Evolutionary conservation across 73 alveolate genomes (phyloP).

Genomic region (Paramecium caudatum): DNA sequence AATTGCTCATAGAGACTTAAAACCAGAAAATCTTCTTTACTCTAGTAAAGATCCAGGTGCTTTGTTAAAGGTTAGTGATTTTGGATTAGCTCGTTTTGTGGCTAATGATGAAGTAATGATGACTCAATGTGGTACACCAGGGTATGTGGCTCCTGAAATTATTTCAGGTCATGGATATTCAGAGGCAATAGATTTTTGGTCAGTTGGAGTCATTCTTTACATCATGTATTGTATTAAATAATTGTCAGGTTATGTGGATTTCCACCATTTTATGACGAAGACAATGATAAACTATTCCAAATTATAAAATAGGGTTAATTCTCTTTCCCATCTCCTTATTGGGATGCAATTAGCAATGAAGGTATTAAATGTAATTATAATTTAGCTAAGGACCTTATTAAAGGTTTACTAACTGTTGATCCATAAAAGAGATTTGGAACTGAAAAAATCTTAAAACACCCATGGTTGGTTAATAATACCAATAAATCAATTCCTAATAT

Average conservation of each 20-base stretch:
- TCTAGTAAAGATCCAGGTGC: conserved; percentile 75
- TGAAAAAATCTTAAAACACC: conserved; percentile 82
- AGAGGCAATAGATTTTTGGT: conserved; percentile 80
- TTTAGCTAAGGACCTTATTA: conserved; percentile 87
- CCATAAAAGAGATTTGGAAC: conserved; percentile 82
- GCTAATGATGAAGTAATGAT: conserved; percentile 68
- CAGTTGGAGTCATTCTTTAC: conserved; percentile 81
- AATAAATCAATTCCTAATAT: conserved; percentile 87
- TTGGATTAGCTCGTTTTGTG: conserved; percentile 84
- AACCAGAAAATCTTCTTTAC: conserved; percentile 77
- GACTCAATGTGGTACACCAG: conserved; percentile 85
- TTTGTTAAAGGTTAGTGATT: conserved; percentile 80
- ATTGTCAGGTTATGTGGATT: conserved; percentile 78
- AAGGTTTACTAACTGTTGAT: conserved; percentile 84
- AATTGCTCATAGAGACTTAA: conserved; percentile 87
- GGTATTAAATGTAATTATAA: conserved; percentile 40
- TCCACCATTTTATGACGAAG: conserved; percentile 82
- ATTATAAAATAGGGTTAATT: conserved; percentile 51
- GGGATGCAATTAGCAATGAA: conserved; percentile 74
- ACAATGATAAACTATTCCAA: conserved; percentile 72
- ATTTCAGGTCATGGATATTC: conserved; percentile 80
- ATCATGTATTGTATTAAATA: conserved; percentile 59
- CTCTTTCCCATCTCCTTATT: conserved; percentile 72
- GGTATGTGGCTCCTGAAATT: conserved; percentile 85
- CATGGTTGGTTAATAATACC: conserved; percentile 93